phyloP scores from a whole-genome alignment of 192 early-diverging fungal genomes.

The Backusella tuberculispora region DNA sequence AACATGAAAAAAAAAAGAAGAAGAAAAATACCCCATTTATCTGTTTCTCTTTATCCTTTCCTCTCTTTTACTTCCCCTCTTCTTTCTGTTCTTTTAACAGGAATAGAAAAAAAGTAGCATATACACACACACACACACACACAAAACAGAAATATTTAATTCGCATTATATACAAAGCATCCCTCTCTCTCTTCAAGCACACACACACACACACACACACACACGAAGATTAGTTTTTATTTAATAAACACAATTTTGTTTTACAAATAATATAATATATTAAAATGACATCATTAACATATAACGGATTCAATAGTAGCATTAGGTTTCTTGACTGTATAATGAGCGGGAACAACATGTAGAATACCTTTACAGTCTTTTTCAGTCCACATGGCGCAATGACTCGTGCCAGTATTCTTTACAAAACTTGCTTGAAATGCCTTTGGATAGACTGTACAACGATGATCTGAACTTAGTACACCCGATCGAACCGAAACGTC shows the following conservation, averaged over 20 bases:
- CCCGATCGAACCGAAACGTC: constrained; percentile 14
- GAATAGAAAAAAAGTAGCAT: neutral
- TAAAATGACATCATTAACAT: constrained; percentile 15
- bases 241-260: constrained; percentile 1
- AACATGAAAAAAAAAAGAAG: neutral
- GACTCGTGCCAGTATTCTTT: constrained; percentile 14
- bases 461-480: constrained; percentile 25
- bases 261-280: neutral
- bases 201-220: too few species aligned
- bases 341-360: constrained; percentile 32
- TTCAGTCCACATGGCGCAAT: constrained; percentile 31
- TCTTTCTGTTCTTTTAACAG: neutral
- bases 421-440: constrained; percentile 19
- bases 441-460: constrained; percentile 17
- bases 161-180: constrained; percentile 4
- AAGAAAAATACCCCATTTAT: neutral
- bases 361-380: constrained; percentile 22
- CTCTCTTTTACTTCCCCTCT: neutral
- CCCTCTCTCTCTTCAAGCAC: neutral
- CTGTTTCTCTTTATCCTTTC: neutral
- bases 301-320: constrained; percentile 24
- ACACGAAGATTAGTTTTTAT: neutral
- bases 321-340: constrained; percentile 24
- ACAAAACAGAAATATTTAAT: neutral
- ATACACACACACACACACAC: neutral